These are phyloP conservation scores for Fusarium chuoi DNA, from an alignment of 2,329 filamentous ascomycete genomes.

Conservation along the genomic window DNA sequence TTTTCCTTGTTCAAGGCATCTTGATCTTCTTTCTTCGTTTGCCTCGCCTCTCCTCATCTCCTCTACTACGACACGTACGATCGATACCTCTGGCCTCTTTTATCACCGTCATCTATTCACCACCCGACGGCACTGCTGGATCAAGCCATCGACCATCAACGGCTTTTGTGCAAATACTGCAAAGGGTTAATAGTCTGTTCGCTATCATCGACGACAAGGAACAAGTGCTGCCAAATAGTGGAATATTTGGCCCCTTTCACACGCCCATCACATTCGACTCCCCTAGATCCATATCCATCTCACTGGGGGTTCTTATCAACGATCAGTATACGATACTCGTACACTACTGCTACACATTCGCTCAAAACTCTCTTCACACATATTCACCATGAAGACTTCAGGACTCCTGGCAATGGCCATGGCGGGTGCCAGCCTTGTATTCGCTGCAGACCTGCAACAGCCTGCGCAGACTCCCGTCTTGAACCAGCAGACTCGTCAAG, in stretches of 20 bases:
- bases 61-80: constrained; percentile 14
- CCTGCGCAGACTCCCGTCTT: not conserved
- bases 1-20: constrained; percentile 1
- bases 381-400: not conserved
- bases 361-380: not conserved
- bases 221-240: not conserved
- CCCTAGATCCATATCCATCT: not conserved
- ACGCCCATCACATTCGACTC: not conserved
- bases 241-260: not conserved
- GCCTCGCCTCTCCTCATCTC: not conserved
- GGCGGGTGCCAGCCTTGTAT: not conserved
- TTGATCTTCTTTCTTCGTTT: not conserved
- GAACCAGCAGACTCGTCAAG: not conserved
- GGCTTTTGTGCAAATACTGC: not conserved
- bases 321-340: not conserved
- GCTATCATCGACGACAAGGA: not conserved
- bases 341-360: not conserved
- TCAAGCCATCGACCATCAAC: constrained; percentile 10
- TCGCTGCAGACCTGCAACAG: not conserved
- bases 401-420: not conserved
- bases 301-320: not conserved
- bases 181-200: not conserved
- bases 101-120: not conserved
- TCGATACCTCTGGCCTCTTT: not conserved
- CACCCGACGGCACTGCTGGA: constrained; percentile 24